Evolutionary conservation across 306 rosid species (phyloP), one percentile per base, ranked within the genome.

Genomic region (Castanea mollissima): DNA sequence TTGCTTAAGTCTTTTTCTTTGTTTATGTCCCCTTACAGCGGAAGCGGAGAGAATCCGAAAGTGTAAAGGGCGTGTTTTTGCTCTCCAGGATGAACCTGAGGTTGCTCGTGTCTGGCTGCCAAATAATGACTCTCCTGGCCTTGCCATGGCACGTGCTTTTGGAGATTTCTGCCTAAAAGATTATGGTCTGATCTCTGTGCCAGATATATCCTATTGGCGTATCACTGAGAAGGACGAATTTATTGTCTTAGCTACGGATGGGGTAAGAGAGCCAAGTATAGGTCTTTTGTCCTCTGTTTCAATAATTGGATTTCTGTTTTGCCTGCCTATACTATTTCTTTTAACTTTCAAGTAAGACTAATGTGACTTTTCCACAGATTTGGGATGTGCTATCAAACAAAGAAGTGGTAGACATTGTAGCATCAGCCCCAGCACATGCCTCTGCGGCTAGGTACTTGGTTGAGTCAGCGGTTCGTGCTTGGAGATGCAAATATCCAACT

Each of bases 121-220:
- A 69, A 89, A 96, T 84, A 89, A 78, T 64, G 94, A 96, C 44
- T 93, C 99, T 55, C 99, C 99, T 21, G 99, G 99, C 78, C 97
- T 96, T 74, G 99, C 99, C 87, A 96, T 96, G 99, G 99, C 99
- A 21, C 87, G 99, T 38, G 99, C 99, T 55, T 93, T 96, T 75
- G 99, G 99, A 68, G 99, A 96, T 84, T 96, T 96, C 85, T 96
- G 99, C 81, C 96, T 96, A 55, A 96, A 96, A 85, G 99, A 96
- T 89, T 96, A 88, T 18, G 99, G 99, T 77, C 85, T 96, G 38
- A 96, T 96, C 86, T 91, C 99, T 73, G 96, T 96, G 58, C 99
- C 99, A 35, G 99, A 93, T 59, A 60, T 96, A 71, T 90, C 99
- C 29, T 88, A 87, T 74, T 76, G 94, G 18, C 80, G 87, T 4